Percentiles rank a stretch among this genome's conserved stretches.
These are phyloP conservation scores for Climacium dendroides DNA, from an alignment of 225 moss, liverwort and hornwort species.

Conservation along the genomic window DNA sequence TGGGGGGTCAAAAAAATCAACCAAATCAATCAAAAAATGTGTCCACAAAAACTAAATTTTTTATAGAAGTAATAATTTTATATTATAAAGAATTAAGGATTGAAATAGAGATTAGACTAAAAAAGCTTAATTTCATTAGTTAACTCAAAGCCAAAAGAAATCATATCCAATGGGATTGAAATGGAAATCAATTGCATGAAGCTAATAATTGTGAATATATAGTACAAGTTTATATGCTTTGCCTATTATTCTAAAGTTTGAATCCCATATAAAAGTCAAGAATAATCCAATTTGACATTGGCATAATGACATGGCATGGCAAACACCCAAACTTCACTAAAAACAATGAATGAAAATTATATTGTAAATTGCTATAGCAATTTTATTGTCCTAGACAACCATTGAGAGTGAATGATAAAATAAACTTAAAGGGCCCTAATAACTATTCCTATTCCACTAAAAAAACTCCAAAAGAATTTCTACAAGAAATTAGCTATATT, in stretches of 20 bases:
- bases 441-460: too few relatives aligned
- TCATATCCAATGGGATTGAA: too few relatives aligned
- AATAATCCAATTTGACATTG: neutral
- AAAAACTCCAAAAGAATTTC: too few relatives aligned
- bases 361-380: too few relatives aligned
- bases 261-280: neutral
- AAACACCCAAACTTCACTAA: neutral
- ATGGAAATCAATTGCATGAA: too few relatives aligned
- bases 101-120: too few relatives aligned
- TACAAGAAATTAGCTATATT: too few relatives aligned
- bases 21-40: neutral
- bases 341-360: neutral
- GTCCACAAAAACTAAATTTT: accelerated
- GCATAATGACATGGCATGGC: neutral
- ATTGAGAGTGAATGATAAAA: too few relatives aligned
- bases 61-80: neutral
- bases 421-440: too few relatives aligned
- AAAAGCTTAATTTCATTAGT: too few relatives aligned
- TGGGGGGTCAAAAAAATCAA: neutral
- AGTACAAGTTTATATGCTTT: neutral
- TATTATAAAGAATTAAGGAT: neutral
- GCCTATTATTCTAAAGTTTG: neutral
- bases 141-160: too few relatives aligned
- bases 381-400: neutral
- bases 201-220: neutral